Percentiles rank a stretch among this genome's conserved stretches.
These are phyloP conservation scores for Colletotrichum phormii DNA, from an alignment of 2,329 filamentous ascomycete species.

Conservation along the genomic window DNA sequence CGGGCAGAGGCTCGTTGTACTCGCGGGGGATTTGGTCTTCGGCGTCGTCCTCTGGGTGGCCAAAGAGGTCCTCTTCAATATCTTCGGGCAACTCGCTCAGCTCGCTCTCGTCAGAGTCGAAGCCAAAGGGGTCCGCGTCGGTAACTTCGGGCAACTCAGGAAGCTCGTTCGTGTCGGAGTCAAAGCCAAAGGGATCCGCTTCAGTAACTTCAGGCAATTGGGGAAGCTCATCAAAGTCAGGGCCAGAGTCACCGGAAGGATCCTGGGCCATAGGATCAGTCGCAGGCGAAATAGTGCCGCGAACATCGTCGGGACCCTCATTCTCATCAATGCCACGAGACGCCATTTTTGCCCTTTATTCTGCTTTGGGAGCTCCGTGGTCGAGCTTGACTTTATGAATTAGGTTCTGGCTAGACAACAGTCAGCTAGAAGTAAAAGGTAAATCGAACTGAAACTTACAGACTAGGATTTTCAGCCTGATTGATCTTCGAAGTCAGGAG, in stretches of 20 bases:
- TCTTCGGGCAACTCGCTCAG: no score
- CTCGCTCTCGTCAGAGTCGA: no score
- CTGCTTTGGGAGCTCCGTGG: background rate
- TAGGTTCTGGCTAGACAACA: background rate
- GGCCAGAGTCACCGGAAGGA: background rate
- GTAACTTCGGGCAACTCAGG: no score
- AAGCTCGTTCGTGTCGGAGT: no score
- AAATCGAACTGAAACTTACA: background rate
- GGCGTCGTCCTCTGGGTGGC: no score
- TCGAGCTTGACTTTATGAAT: background rate
- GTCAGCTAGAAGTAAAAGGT: background rate
- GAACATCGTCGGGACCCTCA: background rate
- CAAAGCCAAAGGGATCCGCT: background rate
- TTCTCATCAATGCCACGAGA: background rate
- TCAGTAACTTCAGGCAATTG: background rate
- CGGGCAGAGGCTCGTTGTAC: background rate
- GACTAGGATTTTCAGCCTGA: background rate
- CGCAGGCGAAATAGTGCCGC: constrained; percentile 2
- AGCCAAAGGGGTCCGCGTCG: no score
- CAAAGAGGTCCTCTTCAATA: background rate
- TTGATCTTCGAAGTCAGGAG: background rate
- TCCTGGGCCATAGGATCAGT: background rate
- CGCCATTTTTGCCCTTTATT: constrained; percentile 5
- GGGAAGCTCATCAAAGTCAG: background rate
- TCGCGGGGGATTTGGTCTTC: background rate